These are phyloP conservation scores for Rhodamnia argentea DNA, from an alignment of 345 rosid genomes.

Conservation along the genomic window DNA sequence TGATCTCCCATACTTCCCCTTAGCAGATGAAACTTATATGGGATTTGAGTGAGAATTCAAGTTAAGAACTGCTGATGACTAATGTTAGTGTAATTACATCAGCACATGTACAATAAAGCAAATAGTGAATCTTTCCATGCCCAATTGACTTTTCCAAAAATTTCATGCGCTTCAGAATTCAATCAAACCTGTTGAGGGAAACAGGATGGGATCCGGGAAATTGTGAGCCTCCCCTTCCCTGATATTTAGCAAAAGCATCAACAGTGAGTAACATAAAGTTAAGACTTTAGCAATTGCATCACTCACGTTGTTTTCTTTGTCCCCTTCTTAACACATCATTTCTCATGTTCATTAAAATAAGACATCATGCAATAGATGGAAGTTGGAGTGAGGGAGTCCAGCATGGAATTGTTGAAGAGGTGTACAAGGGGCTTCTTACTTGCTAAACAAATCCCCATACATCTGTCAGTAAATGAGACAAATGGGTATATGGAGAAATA, in stretches of 20 bases:
- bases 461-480: neutral
- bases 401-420: neutral
- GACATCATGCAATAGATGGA: neutral
- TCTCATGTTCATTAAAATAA: neutral
- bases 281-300: neutral
- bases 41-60: neutral
- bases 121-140: neutral
- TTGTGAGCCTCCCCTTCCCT: constrained; percentile 20
- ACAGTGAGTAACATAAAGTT: neutral
- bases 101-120: neutral
- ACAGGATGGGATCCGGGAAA: constrained; percentile 40
- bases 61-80: neutral
- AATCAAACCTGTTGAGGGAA: constrained; percentile 23
- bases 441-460: neutral
- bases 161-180: neutral
- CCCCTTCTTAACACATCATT: neutral
- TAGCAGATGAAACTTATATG: neutral
- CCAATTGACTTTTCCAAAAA: neutral
- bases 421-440: neutral
- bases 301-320: neutral
- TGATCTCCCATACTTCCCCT: neutral
- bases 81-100: neutral
- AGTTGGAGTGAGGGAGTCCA: neutral
- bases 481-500: neutral
- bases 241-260: constrained; percentile 2